phyloP scores from a whole-genome alignment of 805 yeast genomes.

The Myxozyma sirexii region DNA sequence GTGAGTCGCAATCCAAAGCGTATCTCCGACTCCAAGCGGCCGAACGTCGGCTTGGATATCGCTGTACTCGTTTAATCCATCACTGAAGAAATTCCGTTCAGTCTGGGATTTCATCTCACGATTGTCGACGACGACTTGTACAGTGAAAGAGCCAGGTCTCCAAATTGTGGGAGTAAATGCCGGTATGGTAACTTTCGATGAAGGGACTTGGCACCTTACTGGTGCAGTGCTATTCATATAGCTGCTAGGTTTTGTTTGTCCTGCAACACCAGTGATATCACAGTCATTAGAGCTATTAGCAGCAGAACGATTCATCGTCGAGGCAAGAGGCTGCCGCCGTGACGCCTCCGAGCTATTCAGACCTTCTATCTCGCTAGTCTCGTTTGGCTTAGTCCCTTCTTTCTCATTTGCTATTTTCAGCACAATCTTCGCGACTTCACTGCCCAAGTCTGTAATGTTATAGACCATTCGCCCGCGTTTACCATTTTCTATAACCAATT shows the following conservation, averaged over 20 bases:
- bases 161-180: constrained; percentile 47
- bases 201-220: no score
- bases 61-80: constrained; percentile 50
- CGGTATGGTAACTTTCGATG: neutral
- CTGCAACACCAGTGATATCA: no score
- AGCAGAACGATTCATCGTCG: neutral
- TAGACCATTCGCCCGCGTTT: constrained; percentile 53
- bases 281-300: neutral
- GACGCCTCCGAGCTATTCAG: no score
- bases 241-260: neutral
- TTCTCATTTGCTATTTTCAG: constrained; percentile 37
- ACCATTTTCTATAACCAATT: constrained; percentile 22
- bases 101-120: constrained; percentile 72
- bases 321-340: neutral
- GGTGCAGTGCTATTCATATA: neutral
- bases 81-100: constrained; percentile 71
- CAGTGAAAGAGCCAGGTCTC: constrained; percentile 61
- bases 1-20: constrained; percentile 82
- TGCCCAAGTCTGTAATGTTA: constrained; percentile 66
- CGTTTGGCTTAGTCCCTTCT: neutral
- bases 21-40: constrained; percentile 81
- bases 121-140: constrained; percentile 71
- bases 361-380: no score
- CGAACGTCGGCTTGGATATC: constrained; percentile 57
- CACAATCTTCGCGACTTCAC: constrained; percentile 56